Conservation (phyloP, 805 yeast genomes). For the Blastobotrys chiropterorum region DNA sequence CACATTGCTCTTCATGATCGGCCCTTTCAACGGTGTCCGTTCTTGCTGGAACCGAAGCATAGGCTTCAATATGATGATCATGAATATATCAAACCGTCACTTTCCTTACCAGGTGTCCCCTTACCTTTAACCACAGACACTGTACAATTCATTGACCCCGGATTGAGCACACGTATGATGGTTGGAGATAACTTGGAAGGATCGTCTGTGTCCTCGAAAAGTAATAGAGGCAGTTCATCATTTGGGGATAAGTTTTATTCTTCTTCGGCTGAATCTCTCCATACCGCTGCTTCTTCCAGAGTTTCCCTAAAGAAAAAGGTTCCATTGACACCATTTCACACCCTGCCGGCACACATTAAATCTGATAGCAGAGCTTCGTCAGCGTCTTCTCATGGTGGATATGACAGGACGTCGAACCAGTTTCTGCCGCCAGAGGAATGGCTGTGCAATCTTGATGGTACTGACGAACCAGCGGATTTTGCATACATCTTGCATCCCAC, state of each 20-base stretch:
- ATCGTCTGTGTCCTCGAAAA: neutral
- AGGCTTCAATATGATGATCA: slow-evolving; percentile 43
- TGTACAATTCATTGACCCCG: slow-evolving; percentile 34
- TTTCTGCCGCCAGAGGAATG: slow-evolving; percentile 20
- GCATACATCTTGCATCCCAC: slow-evolving; percentile 14
- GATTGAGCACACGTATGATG: slow-evolving; percentile 13
- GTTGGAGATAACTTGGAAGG: neutral
- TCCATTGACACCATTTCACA: neutral
- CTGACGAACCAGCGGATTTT: neutral
- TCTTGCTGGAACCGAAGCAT: slow-evolving; percentile 49
- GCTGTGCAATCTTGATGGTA: slow-evolving; percentile 4
- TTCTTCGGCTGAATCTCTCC: neutral
- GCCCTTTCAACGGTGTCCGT: slow-evolving; percentile 75
- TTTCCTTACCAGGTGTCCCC: slow-evolving; percentile 58
- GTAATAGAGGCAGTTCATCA: neutral
- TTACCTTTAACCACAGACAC: slow-evolving; percentile 51
- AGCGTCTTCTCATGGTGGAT: neutral
- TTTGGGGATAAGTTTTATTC: neutral
- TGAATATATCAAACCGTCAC: slow-evolving; percentile 51
- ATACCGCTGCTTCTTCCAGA: neutral
- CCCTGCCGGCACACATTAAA: neutral
- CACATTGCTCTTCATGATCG: slow-evolving; percentile 72
- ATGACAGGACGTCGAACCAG: neutral
- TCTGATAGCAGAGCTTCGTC: neutral
- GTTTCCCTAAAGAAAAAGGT: neutral